Conservation (phyloP, 805 yeast species). For the Komagataella phaffii region DNA sequence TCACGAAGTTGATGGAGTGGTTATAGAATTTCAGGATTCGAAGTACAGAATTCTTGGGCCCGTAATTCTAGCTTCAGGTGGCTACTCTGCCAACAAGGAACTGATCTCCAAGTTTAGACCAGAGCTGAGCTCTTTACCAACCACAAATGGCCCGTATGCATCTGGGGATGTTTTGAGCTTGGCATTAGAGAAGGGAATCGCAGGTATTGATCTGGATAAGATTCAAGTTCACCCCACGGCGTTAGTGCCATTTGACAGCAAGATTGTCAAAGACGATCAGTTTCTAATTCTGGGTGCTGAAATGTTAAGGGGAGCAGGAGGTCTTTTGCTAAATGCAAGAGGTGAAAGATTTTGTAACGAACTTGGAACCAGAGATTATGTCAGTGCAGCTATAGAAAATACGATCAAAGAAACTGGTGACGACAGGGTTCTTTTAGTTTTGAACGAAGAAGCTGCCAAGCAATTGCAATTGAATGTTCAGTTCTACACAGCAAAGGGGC, state of each 20-base stretch:
- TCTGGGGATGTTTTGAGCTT: conserved; percentile 54
- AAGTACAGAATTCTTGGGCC: conserved; percentile 30
- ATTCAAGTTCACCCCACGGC: conserved; percentile 64
- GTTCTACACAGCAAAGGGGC: conserved; percentile 41
- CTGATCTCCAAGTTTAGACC: conserved; percentile 43
- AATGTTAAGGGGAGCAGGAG: conserved; percentile 56
- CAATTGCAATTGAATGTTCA: conserved; percentile 36
- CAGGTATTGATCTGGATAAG: conserved; percentile 48
- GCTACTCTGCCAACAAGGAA: conserved; percentile 45
- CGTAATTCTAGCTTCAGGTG: conserved; percentile 52
- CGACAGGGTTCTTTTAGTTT: conserved; percentile 29
- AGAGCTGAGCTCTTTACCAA: conserved; percentile 39
- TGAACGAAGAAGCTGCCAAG: conserved; percentile 31
- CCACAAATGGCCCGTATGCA: conserved; percentile 49
- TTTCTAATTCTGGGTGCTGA: conserved; percentile 43
- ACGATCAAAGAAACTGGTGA: conserved; percentile 9
- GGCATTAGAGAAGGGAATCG: conserved; percentile 34
- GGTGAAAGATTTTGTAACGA: conserved; percentile 6
- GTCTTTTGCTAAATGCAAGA: conserved; percentile 34
- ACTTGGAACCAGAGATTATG: conserved; percentile 35
- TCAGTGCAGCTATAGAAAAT: conserved; percentile 41
- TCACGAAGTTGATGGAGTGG: conserved; percentile 8
- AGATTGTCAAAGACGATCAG: conserved; percentile 22
- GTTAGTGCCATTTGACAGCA: conserved; percentile 34
- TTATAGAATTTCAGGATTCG: conserved; percentile 16